Evolutionary conservation across 2,329 filamentous ascomycete genomes (phyloP), one percentile per base, ranked within the genome.

Genomic region (Colletotrichum abscissum): DNA sequence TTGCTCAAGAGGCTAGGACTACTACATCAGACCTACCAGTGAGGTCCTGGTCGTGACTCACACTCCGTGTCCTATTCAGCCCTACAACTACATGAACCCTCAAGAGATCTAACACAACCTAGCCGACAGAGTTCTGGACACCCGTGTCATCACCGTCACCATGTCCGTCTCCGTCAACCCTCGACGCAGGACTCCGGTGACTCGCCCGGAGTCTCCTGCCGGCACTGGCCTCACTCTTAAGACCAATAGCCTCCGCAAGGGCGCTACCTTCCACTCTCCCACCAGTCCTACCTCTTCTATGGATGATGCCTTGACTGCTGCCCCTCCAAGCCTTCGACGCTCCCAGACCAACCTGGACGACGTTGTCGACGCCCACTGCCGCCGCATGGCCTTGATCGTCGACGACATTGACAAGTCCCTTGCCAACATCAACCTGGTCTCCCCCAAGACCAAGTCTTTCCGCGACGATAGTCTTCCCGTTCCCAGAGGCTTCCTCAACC

Each of bases 311-410:
- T 88, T 89, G 77, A 81, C 81, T 67, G 38, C 46, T 28, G 86
- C 89, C 72, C 89, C 89, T 69, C 83, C 84, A 55, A 80, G 87
- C n/a, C 87, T 93, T 78, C 88, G 89, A 77, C 92, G 93, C 73
- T 92, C 93, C 63, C 91, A 93, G 77, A 93, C 92, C 65, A 89
- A 85, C 76, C 84, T 94, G 73, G 92, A 94, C 83, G 92, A 93
- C 88, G 90, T 93, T 69, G 88, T 94, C 81, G 91, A 91, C 79
- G 90, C 92, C 75, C 89, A 92, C 78, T 88, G 90, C 79, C 90
- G 92, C 79, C 92, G 92, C 77, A 91, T 92, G 81, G 91, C 90
- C 76, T 82, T 93, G 79, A 90, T 91, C 76, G 84, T 94, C 67
- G 89, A 87, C 82, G 87, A 89, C 77, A 90, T 95, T 77, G 92